phyloP scores from a whole-genome alignment of 1,284 basidiomycete genomes.

The Ustilago lituana region DNA sequence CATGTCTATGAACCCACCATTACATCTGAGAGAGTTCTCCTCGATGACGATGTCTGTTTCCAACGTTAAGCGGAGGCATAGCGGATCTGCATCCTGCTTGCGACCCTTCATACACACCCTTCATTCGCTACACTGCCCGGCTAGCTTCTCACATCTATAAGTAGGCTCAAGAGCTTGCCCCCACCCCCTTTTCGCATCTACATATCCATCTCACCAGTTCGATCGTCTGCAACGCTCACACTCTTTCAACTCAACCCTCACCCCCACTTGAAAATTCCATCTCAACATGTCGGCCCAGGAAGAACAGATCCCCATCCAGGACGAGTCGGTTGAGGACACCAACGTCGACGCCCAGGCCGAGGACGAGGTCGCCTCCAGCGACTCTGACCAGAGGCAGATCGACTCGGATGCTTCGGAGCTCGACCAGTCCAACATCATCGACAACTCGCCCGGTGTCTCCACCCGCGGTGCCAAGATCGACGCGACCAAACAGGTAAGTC shows the following conservation, averaged over 20 bases:
- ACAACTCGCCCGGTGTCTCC: conserved; percentile 43
- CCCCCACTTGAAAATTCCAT: background rate
- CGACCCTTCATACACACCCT: conserved; percentile 2
- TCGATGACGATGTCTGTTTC: conserved; percentile 4
- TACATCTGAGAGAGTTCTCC: conserved; percentile 3
- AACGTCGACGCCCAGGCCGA: conserved; percentile 51
- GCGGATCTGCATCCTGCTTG: conserved; percentile 13
- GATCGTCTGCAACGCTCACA: conserved; percentile 3
- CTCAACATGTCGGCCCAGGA: conserved; percentile 40
- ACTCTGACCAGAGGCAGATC: conserved; percentile 41
- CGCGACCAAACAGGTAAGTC: conserved; percentile 47
- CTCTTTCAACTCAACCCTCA: conserved; percentile 12
- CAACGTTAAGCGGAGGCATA: too few species aligned
- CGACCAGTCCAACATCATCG: conserved; percentile 52
- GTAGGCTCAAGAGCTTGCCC: background rate
- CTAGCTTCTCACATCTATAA: conserved; percentile 8
- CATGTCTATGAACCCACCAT: too few species aligned
- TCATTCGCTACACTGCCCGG: background rate
- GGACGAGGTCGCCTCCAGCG: conserved; percentile 31
- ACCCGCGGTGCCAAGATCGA: conserved; percentile 52
- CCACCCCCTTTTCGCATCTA: background rate
- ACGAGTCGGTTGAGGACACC: conserved; percentile 41
- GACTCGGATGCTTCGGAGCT: conserved; percentile 39
- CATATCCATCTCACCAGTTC: background rate
- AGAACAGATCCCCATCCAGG: conserved; percentile 45